Base-by-base conservation (phyloP, 768 basidiomycete species). In the Pholiota molesta region DNA sequence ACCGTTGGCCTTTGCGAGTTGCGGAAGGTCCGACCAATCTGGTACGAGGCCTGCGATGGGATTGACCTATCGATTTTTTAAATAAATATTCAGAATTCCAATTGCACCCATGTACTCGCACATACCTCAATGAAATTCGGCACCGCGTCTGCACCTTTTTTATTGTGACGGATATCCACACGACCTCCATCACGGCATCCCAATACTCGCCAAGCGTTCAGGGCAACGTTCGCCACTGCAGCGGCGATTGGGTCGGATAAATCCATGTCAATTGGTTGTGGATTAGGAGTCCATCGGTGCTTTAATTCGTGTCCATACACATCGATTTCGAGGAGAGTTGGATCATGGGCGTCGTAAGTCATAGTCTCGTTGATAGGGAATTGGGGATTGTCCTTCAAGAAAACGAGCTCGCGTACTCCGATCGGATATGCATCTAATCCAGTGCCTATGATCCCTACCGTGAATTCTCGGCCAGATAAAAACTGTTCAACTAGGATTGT, bases 111-210 rank as follows among this genome's bases (percentile, higher is more conserved):
- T 29, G 52, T 31, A 26, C 23, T 21, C 4, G 1, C 21, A 52
- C 52, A 9, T 45, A 65, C 64, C 47, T 64, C 63, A 16, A 64
- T 61, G 42, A 61, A 63, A 16, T 63, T 63, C 4, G 62, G 62
- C 23, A 42, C 39, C 13, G 62, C 55, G 17, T 52, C 31, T 16
- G 45, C 17, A n/a, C 61, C 55, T 40, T 57, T 57, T 83, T 73
- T 59, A 53, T 68, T 60, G 17, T 61, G 47, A 17, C 69, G 68
- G 52, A 69, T 52, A 40, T 69, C 68, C 13, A 71, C 42, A 17
- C 70, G 62, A 3, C 70, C 70, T 55, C 65, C 66, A 55, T 71
- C 70, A 17, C 66, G 61, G 39, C 69, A 71, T 11, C 66, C 70
- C 29, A 69, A 44, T 9, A 63, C 11, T 9, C 40, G 61, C 65